Conservation (phyloP, 2,329 filamentous ascomycete genomes). For the Geosmithia flava region DNA sequence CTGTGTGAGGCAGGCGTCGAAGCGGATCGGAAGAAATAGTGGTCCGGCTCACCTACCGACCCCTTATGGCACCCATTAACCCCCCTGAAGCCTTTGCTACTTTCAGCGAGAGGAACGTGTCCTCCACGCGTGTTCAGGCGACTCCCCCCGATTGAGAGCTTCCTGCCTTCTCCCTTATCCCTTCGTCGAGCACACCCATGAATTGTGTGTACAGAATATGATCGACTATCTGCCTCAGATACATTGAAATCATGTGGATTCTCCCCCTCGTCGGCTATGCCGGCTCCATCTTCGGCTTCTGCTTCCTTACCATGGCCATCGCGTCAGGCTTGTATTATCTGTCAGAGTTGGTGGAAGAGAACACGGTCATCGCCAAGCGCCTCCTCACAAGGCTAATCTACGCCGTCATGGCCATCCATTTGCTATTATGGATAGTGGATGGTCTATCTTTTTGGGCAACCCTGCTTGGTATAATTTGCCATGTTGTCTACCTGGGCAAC, state of each 20-base stretch:
- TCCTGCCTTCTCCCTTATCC: not conserved
- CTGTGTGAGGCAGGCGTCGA: not conserved
- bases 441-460: conserved; percentile 70
- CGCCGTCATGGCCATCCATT: conserved; percentile 60
- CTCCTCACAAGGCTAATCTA: conserved; percentile 82
- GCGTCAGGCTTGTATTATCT: conserved; percentile 98
- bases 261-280: conserved; percentile 83
- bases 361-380: conserved; percentile 83
- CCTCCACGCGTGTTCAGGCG: not conserved
- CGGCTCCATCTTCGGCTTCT: conserved; percentile 79
- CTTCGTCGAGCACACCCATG: not conserved
- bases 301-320: conserved; percentile 88
- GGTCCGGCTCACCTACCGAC: not conserved
- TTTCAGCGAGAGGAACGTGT: not conserved
- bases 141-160: not conserved
- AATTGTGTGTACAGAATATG: not conserved
- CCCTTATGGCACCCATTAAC: too few relatives aligned
- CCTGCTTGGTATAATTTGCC: conserved; percentile 63
- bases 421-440: conserved; percentile 68
- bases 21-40: not conserved
- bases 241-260: conserved; percentile 67
- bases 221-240: not conserved
- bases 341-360: conserved; percentile 94
- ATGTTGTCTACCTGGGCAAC: conserved; percentile 81
- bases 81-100: not conserved